These are phyloP conservation scores for Gastrolobium bilobum DNA, from an alignment of 306 rosid species.

Conservation along the genomic window DNA sequence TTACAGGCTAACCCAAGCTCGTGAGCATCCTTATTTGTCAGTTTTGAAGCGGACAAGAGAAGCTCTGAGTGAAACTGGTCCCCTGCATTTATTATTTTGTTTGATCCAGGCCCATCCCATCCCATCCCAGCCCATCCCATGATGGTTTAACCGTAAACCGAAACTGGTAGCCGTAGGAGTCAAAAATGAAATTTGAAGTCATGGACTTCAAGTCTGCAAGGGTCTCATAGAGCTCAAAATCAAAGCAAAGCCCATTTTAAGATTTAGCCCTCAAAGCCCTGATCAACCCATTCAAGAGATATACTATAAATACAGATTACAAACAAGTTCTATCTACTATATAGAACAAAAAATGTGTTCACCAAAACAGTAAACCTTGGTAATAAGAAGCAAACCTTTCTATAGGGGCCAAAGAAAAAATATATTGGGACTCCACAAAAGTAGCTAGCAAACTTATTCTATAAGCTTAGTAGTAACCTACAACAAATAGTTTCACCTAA, in stretches of 20 bases:
- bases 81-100: constrained; percentile 41
- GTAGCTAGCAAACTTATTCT: constrained; percentile 58
- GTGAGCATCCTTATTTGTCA: constrained; percentile 48
- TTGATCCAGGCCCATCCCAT: not conserved
- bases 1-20: constrained; percentile 28
- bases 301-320: not conserved
- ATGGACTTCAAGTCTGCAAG: not conserved
- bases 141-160: not conserved
- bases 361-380: constrained; percentile 46
- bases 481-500: constrained; percentile 57
- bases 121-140: constrained; percentile 19
- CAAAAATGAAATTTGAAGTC: too few relatives aligned
- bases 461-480: constrained; percentile 55
- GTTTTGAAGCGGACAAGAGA: constrained; percentile 27
- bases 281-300: not conserved
- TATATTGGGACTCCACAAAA: constrained; percentile 44
- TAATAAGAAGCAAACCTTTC: constrained; percentile 39
- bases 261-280: not conserved
- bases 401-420: constrained; percentile 53
- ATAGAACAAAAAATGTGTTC: constrained; percentile 48
- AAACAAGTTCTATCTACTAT: constrained; percentile 36
- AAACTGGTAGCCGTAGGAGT: too few relatives aligned
- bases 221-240: constrained; percentile 11
- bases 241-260: not conserved
- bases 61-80: not conserved